Base-by-base conservation (phyloP, 345 rosid genomes). In the Populus pruinosa region DNA sequence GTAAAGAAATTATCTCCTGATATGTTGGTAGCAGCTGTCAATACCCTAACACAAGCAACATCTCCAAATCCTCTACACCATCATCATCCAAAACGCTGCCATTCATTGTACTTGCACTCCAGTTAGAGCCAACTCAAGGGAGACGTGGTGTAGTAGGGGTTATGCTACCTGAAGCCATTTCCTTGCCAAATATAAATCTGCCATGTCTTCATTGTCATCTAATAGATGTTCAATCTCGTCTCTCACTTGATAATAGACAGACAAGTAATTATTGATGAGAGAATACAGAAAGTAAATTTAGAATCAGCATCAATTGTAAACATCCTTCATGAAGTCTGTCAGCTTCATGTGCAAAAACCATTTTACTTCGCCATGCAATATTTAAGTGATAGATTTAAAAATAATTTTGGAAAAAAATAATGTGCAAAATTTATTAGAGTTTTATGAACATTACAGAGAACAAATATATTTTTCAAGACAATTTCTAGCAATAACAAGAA, bases 161-260 rank as follows among this genome's bases (percentile, higher is more conserved):
- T 38, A 85, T 83, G 82, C 86, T 77, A 63, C 86, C 88, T 71
- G 89, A 79, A 80, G 72, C 89, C 88, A 88, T 80, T 90, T 95
- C 83, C 98, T 91, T 63, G 97, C 87, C 76, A 93, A 80, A 86
- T 92, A 92, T 38, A 95, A 84, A 20, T 95, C 84, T 23, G 91
- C 92, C 98, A 93, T 93, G 83, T 93, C 96, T 87, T 92, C 97
- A 39, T 88, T 91, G 82, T 92, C 99, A 80, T 95, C 96, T 75
- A 92, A 73, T 74, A 91, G 77, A 80, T 95, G 98, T 77, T 93
- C 98, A 53, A 92, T 89, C 71, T 92, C 96, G 83, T 95, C 99
- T 80, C 99, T 91, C 77, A 93, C 94, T 96, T 95, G 85, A 69
- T 65, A 78, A 71, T 10, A 29, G 55, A 67, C 36, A 78, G 71